Percentiles rank a stretch among this genome's conserved stretches.
Conservation (phyloP, 2,329 filamentous ascomycete species). For the Rhytidhysteron rufulum region DNA sequence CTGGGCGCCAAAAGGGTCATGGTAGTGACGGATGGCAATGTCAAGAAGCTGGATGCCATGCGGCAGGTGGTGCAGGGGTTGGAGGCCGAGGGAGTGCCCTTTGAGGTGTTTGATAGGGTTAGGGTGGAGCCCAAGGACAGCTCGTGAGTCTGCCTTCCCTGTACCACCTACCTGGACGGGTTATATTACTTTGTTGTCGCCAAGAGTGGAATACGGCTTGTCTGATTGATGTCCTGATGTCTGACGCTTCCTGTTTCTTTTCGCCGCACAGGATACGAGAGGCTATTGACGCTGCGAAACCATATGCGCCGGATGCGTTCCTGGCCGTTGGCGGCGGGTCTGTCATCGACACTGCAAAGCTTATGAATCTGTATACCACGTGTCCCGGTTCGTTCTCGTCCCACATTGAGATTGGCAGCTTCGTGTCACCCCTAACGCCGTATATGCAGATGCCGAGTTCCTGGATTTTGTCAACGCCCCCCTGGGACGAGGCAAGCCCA, state of each 20-base stretch:
- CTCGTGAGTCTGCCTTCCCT: conserved; percentile 54
- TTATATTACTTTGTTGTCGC: background rate
- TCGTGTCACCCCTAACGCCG: background rate
- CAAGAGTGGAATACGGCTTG: too few relatives aligned
- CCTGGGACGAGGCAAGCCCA: conserved; percentile 75
- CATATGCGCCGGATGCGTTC: conserved; percentile 80
- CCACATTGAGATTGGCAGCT: too few relatives aligned
- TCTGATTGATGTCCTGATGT: too few relatives aligned
- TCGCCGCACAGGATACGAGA: conserved; percentile 82
- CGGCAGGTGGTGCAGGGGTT: conserved; percentile 80
- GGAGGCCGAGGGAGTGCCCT: conserved; percentile 72
- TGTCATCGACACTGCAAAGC: conserved; percentile 96
- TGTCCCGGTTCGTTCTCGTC: conserved; percentile 57
- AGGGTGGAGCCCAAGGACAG: conserved; percentile 92
- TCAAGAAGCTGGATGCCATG: conserved; percentile 82
- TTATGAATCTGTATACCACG: conserved; percentile 94
- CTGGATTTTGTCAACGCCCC: conserved; percentile 98
- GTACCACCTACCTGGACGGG: background rate
- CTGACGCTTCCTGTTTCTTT: too few relatives aligned
- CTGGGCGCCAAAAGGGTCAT: conserved; percentile 82
- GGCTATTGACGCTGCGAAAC: conserved; percentile 81
- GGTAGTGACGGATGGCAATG: conserved; percentile 84
- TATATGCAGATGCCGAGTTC: conserved; percentile 69
- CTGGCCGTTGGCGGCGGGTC: conserved; percentile 88
- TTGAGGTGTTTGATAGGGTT: conserved; percentile 75